Evolutionary conservation across 495 filamentous ascomycete genomes (phyloP), one percentile per base, ranked within the genome.

Genomic region (Xylaria nigripes): DNA sequence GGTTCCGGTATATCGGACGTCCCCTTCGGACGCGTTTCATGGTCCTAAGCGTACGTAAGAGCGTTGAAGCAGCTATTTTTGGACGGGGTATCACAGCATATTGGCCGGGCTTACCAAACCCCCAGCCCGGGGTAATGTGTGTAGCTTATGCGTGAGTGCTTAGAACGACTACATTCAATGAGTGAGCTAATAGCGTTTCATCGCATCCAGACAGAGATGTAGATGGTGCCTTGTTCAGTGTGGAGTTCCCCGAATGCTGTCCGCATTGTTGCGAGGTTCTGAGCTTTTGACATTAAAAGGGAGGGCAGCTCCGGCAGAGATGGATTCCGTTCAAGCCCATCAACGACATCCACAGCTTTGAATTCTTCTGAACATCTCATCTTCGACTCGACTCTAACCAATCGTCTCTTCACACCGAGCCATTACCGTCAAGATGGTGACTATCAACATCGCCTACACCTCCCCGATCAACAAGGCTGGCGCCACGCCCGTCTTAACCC

Each of bases 371-470:
- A 53, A 9, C 10, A 8, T 21, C n/a, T 40, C 22, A 6, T 36
- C 13, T 3, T 22, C 6, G 13, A 29, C 10, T 25, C 43, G 8
- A 40, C 10, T 18, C 36, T 6, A 10, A 34, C 8, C 6, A 0
- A 34, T 16, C 5, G 42, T 7, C 38, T 13, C 22, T 12, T 25
- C 21, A 13, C 29, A 41, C 10, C 40, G 32, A 10, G 32, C 7
- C 7, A 36, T 12, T 10, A 36, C 32, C 5, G 15, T 38, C 51
- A 65, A 61, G 47, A 72, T 73, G 70, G 60, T 67, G 18, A 61
- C 59, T 45, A 46, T 72, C 56, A 71, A 72, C 61, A 54, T 72
- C 19, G 69, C 63, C 54, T 73, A 72, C 64, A 72, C 68, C 15
- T 62, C 68, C 2, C 71, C 68, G 29, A 62, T 75, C 62, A 75